Evolutionary conservation across 805 yeast genomes (phyloP).

Genomic region (Candida sanyiensis): DNA sequence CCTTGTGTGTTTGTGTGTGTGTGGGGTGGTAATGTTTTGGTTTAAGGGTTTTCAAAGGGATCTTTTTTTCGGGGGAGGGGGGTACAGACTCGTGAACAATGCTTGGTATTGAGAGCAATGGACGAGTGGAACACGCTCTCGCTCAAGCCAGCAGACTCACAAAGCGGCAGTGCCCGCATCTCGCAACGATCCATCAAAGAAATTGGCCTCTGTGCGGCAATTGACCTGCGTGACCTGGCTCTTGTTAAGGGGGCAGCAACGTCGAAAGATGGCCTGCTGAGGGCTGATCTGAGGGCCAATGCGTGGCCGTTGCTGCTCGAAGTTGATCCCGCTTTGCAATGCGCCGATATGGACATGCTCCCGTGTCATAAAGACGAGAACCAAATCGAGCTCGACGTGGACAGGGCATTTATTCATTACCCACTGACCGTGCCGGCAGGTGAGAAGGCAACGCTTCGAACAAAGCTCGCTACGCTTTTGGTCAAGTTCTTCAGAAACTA

Average conservation of each 20-base stretch:
- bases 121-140: slow-evolving; percentile 46
- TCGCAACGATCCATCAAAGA: slow-evolving; percentile 14
- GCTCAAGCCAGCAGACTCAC: slow-evolving; percentile 28
- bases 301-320: slow-evolving; percentile 45
- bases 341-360: not conserved
- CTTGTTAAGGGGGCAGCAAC: slow-evolving; percentile 32
- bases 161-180: slow-evolving; percentile 5
- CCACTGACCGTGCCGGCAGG: slow-evolving; percentile 24
- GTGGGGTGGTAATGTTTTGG: not conserved
- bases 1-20: not conserved
- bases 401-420: slow-evolving; percentile 54
- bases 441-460: slow-evolving; percentile 21
- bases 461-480: slow-evolving; percentile 34
- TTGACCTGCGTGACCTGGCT: slow-evolving; percentile 25
- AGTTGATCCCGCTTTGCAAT: not conserved
- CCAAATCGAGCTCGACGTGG: slow-evolving; percentile 76
- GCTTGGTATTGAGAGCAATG: too few species aligned
- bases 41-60: not conserved
- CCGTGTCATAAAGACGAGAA: slow-evolving; percentile 58
- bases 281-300: slow-evolving; percentile 33
- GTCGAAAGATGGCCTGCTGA: slow-evolving; percentile 44
- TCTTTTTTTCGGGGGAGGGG: too few species aligned
- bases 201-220: slow-evolving; percentile 35
- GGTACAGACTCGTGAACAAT: too few species aligned
- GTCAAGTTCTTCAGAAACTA: slow-evolving; percentile 50